These are phyloP conservation scores for Leishmania arabica DNA, from an alignment of 208 protist genomes.

Conservation along the genomic window DNA sequence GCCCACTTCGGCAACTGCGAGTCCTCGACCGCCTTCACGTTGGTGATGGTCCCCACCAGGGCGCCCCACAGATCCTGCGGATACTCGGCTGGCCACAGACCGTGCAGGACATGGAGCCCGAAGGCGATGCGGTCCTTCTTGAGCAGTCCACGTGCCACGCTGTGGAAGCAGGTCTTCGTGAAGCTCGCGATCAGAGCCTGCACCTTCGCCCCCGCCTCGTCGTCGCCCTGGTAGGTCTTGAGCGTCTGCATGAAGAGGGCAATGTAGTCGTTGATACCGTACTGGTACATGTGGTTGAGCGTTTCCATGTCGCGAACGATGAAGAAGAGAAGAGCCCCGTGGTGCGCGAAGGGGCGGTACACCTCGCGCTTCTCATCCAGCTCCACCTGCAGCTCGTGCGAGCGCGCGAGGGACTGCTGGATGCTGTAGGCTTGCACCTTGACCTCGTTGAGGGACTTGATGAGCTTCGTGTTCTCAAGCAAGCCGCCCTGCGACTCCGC, in stretches of 20 bases:
- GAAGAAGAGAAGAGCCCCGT: conserved; percentile 93
- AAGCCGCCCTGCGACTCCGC: conserved; percentile 93
- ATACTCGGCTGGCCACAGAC: conserved; percentile 83
- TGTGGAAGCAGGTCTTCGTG: conserved; percentile 67
- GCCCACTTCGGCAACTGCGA: conserved; percentile 60
- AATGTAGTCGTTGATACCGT: conserved; percentile 93
- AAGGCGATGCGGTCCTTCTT: conserved; percentile 94
- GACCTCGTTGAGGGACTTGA: conserved; percentile 93
- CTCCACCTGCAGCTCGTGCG: conserved; percentile 84
- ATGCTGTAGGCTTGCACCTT: conserved; percentile 93
- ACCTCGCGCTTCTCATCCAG: conserved; percentile 95
- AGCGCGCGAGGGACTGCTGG: conserved; percentile 81
- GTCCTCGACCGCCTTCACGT: conserved; percentile 29
- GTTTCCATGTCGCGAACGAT: conserved; percentile 88
- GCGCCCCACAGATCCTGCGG: conserved; percentile 82
- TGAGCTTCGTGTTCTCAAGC: conserved; percentile 95
- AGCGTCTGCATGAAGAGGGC: conserved; percentile 73
- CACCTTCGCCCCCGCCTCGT: conserved; percentile 51
- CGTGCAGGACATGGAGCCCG: conserved; percentile 93
- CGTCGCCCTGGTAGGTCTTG: conserved; percentile 42
- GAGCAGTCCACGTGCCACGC: conserved; percentile 79
- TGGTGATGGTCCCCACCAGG: conserved; percentile 70
- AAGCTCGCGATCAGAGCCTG: conserved; percentile 54
- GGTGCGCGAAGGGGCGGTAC: conserved; percentile 92
- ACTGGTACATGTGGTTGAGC: conserved; percentile 98